A percentile compares a stretch with the other conserved stretches of the same genome.
Conservation (phyloP, 306 rosid species). For the Oemleria cerasiformis region DNA sequence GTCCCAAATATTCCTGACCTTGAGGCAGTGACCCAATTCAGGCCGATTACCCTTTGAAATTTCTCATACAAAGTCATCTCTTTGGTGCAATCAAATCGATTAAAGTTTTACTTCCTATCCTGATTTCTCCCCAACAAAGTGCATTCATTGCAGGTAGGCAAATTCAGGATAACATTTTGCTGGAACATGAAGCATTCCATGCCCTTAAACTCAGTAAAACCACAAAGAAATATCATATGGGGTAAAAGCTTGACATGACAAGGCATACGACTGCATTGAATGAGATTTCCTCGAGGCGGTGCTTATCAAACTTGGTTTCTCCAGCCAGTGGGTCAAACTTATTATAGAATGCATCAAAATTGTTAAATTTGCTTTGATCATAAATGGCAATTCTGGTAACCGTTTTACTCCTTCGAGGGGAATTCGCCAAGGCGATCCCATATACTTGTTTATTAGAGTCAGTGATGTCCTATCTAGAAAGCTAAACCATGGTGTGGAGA, state of each 20-base stretch:
- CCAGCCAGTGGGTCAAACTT: too few species aligned
- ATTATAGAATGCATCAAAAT: background rate
- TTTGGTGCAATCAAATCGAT: background rate
- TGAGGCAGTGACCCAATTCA: too few species aligned
- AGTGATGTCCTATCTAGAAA: too few species aligned
- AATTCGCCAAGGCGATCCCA: background rate
- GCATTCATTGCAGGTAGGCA: background rate
- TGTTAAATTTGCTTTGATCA: too few species aligned
- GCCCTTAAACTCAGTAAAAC: too few species aligned
- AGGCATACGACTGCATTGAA: background rate
- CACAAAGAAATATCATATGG: background rate
- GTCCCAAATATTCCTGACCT: too few species aligned
- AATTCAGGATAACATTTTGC: background rate
- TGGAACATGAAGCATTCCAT: background rate
- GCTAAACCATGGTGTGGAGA: too few species aligned
- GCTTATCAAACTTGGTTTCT: background rate
- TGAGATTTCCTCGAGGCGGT: background rate
- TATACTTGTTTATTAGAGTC: background rate
- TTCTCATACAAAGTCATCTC: too few species aligned
- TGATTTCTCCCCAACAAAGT: background rate
- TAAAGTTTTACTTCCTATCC: background rate
- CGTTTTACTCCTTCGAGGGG: background rate
- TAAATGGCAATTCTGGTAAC: too few species aligned
- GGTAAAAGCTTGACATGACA: background rate
- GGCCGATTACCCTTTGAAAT: too few species aligned